Conservation (phyloP, 2,329 filamentous ascomycete genomes). For the Colletotrichum filicis region DNA sequence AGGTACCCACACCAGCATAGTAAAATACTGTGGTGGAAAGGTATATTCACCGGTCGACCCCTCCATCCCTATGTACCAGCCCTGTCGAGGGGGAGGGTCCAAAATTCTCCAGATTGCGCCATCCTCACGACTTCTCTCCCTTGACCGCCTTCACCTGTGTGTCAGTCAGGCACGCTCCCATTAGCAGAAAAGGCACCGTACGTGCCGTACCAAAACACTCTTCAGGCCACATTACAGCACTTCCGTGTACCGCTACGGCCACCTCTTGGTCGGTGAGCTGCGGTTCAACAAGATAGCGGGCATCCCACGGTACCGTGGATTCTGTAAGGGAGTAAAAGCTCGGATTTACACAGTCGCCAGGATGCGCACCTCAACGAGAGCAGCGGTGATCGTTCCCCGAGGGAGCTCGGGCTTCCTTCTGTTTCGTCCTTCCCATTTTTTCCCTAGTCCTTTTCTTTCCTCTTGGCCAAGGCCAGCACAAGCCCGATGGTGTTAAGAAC, state of each 20-base stretch:
- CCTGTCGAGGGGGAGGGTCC: constrained; percentile 29
- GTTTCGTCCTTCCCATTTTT: not conserved
- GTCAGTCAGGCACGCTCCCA: not conserved
- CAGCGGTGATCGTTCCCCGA: constrained; percentile 13
- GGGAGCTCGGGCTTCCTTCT: constrained; percentile 16
- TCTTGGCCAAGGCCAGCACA: not conserved
- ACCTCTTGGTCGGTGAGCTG: constrained; percentile 3
- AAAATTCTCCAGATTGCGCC: constrained; percentile 36
- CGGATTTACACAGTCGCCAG: constrained; percentile 26
- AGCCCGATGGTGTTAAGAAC: not conserved
- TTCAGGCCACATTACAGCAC: constrained; percentile 21
- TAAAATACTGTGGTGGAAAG: not conserved
- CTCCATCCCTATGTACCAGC: constrained; percentile 30
- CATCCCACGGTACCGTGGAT: not conserved
- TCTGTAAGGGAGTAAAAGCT: not conserved
- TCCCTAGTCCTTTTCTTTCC: not conserved
- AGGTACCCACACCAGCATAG: constrained; percentile 1
- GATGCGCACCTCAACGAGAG: constrained; percentile 11
- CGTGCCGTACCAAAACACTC: not conserved
- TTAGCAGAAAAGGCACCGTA: not conserved
- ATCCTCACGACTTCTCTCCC: constrained; percentile 26
- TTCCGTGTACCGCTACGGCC: not conserved
- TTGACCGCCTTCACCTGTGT: constrained; percentile 33
- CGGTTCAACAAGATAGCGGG: not conserved
- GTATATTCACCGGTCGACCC: constrained; percentile 24